Evolutionary conservation across 306 rosid genomes (phyloP), one percentile per base, ranked within the genome.

Genomic region (Casuarina glauca): DNA sequence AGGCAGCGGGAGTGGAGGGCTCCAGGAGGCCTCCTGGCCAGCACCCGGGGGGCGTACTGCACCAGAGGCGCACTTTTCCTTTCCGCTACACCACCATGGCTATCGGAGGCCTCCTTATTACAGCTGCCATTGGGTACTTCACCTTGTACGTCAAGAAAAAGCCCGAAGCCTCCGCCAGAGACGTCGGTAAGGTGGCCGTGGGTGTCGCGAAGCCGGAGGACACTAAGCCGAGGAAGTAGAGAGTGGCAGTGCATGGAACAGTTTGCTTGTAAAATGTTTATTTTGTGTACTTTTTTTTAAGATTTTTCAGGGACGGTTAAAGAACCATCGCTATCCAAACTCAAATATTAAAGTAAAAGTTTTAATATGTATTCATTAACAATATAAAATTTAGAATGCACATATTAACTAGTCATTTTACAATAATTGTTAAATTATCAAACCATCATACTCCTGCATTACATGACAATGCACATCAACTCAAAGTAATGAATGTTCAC

Each of bases 21-120:
- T 86, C 97, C 10, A 87, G 79, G 84, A 87, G 96, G 81, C 81
- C 92, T 0, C 89, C 97, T 0, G 94, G 91, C 9, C 82, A 81
- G 17, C 51, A 66, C 17, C 93, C 91, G 0, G 90, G 89, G 0
- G 82, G 69, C 26, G 62, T 83, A n/a, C 97, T 95, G 72, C 98
- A 95, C 75, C 93, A 91, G 81, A 83, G 89, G 46, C 84, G 83
- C 51, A 75, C 75, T 17, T 89, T 94, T 69, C 93, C 97, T 3
- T 53, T 69, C 78, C 86, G 74, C 68, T 4, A 48, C 44, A 5
- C 88, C 3, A 75, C 86, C 39, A 78, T 88, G 83, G 15, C 86
- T 4, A 0, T 88, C 0, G 86, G 77, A 6, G 91, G 95, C 75
- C 79, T 89, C 74, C 36, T 80, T 68, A 35, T 92, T 20, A 36